Conservation (phyloP, 2,329 filamentous ascomycete species). For the Fusarium nelsonii region DNA sequence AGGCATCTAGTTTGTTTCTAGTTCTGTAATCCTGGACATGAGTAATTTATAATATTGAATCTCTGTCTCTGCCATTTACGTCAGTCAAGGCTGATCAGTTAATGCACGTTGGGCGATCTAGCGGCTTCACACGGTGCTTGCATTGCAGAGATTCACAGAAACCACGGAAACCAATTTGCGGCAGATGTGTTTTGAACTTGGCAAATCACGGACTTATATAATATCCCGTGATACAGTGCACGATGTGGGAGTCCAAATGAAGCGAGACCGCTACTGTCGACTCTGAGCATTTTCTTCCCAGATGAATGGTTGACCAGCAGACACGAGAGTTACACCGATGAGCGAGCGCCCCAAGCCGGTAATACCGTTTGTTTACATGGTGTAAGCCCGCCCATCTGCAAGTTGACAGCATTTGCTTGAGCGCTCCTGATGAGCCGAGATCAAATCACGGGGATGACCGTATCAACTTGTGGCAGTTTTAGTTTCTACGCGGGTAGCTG, state of each 20-base stretch:
- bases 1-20: not conserved
- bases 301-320: slow-evolving; percentile 41
- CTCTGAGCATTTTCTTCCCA: slow-evolving; percentile 8
- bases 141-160: slow-evolving; percentile 5
- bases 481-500: not conserved
- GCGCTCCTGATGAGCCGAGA: slow-evolving; percentile 25
- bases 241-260: slow-evolving; percentile 24
- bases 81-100: slow-evolving; percentile 28
- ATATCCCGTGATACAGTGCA: slow-evolving; percentile 40
- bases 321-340: slow-evolving; percentile 45
- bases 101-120: slow-evolving; percentile 36
- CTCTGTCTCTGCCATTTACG: slow-evolving; percentile 24
- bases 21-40: not conserved
- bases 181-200: not conserved
- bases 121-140: slow-evolving; percentile 31
- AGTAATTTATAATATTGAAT: not conserved
- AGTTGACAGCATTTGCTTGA: slow-evolving; percentile 19
- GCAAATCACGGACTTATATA: not conserved
- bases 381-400: slow-evolving; percentile 26
- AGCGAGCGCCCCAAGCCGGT: slow-evolving; percentile 17
- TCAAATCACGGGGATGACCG: slow-evolving; percentile 30
- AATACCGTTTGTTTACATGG: slow-evolving; percentile 35
- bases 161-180: not conserved
- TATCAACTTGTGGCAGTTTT: not conserved
- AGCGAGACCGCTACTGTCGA: slow-evolving; percentile 18